Percentiles rank a stretch among this genome's conserved stretches.
Conservation (phyloP, 2,329 filamentous ascomycete genomes). For the Alternaria sp. region DNA sequence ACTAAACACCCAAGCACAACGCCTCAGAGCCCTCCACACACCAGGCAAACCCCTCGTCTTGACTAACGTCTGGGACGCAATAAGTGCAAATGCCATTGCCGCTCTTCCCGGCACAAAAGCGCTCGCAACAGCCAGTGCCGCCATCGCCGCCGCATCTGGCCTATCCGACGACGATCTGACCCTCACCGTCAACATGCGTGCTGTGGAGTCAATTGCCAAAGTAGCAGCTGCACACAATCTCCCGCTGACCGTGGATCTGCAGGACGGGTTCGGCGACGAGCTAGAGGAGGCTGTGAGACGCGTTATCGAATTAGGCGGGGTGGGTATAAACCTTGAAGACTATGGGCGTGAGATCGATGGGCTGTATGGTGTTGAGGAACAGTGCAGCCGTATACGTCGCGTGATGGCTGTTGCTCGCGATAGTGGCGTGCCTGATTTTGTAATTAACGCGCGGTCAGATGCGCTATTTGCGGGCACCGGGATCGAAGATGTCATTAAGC, state of each 20-base stretch:
- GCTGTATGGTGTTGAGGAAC: slow-evolving; percentile 55
- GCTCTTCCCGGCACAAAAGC: slow-evolving; percentile 56
- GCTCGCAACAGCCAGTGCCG: slow-evolving; percentile 49
- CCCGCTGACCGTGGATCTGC: slow-evolving; percentile 66
- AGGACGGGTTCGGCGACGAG: slow-evolving; percentile 65
- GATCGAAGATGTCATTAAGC: neutral
- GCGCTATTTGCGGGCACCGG: neutral
- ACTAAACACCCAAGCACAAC: neutral
- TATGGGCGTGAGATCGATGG: slow-evolving; percentile 43
- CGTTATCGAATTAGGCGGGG: slow-evolving; percentile 61
- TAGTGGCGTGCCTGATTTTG: slow-evolving; percentile 33
- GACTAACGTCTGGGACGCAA: slow-evolving; percentile 64
- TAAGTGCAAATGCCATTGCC: slow-evolving; percentile 58
- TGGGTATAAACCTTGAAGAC: slow-evolving; percentile 69
- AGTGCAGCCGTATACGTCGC: slow-evolving; percentile 57
- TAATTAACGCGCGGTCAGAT: neutral
- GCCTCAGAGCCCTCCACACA: slow-evolving; percentile 55
- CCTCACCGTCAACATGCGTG: slow-evolving; percentile 60
- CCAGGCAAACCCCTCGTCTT: slow-evolving; percentile 63
- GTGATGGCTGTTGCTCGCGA: slow-evolving; percentile 56
- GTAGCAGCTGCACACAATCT: slow-evolving; percentile 53
- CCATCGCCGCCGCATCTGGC: slow-evolving; percentile 45
- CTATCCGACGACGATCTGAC: slow-evolving; percentile 54
- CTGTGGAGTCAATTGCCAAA: slow-evolving; percentile 56
- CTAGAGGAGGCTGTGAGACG: slow-evolving; percentile 57